Evolutionary conservation across 2,329 filamentous ascomycete genomes (phyloP).

Genomic region (Phialophora tarda): DNA sequence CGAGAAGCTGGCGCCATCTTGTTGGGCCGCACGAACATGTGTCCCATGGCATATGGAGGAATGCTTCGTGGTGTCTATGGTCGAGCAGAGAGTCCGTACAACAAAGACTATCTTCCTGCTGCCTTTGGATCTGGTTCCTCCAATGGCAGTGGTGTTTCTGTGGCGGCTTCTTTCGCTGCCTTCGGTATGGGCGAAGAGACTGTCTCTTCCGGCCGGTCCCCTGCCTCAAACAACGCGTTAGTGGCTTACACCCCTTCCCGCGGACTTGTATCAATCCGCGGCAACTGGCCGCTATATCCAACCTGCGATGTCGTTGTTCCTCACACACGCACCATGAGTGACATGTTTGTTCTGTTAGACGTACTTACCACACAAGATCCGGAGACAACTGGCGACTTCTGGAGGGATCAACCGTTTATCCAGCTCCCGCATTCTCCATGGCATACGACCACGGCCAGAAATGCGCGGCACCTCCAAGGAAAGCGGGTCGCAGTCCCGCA

Average conservation of each 20-base stretch:
- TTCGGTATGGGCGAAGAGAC: conserved; percentile 64
- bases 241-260: conserved; percentile 63
- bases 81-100: conserved; percentile 63
- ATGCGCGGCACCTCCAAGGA: conserved; percentile 22
- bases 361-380: conserved; percentile 55
- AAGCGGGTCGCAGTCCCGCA: conserved; percentile 49
- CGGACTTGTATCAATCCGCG: conserved; percentile 58
- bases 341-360: conserved; percentile 58
- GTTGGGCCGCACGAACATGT: conserved; percentile 65
- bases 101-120: conserved; percentile 58
- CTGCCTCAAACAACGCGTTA: conserved; percentile 62
- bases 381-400: conserved; percentile 58
- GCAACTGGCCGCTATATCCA: conserved; percentile 62
- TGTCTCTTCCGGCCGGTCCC: conserved; percentile 62
- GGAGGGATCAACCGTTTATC: conserved; percentile 58
- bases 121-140: conserved; percentile 65
- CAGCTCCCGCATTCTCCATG: conserved; percentile 46
- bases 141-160: conserved; percentile 61
- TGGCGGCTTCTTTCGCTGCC: conserved; percentile 57
- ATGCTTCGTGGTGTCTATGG: conserved; percentile 64
- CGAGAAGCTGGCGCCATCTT: conserved; percentile 58
- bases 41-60: conserved; percentile 64
- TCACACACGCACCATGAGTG: conserved; percentile 57
- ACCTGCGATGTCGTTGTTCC: conserved; percentile 63
- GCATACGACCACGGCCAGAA: conserved; percentile 46